Conservation (phyloP, 345 rosid species). For the Aquilaria sinensis region DNA sequence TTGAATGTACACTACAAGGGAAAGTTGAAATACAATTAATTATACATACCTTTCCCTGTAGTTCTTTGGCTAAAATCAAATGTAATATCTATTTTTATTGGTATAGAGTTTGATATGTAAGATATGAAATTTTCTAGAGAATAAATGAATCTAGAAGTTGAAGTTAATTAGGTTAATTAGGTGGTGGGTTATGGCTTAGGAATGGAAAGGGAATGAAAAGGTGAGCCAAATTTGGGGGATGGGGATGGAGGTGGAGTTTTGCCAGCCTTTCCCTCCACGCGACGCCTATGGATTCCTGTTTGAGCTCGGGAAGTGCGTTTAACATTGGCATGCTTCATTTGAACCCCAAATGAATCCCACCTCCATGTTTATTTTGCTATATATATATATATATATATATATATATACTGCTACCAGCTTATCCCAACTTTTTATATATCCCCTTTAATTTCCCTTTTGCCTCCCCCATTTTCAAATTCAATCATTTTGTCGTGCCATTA, state of each 20-base stretch:
- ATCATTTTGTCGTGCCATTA: not conserved
- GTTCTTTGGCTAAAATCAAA: no score
- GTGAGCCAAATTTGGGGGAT: conserved; percentile 5
- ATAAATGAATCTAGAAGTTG: not conserved
- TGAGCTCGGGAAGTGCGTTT: conserved; percentile 32
- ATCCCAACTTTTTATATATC: not conserved
- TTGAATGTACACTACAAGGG: no score
- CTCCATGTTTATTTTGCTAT: not conserved
- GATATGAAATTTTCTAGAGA: no score
- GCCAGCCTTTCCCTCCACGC: conserved; percentile 55
- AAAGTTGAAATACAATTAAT: no score
- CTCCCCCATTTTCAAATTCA: not conserved
- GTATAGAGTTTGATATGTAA: no score
- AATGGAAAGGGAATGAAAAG: conserved; percentile 8
- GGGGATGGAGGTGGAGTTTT: conserved; percentile 15
- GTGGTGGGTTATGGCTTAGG: not conserved
- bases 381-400: not conserved
- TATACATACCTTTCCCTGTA: no score
- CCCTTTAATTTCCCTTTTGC: not conserved
- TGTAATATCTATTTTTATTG: no score
- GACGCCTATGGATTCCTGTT: conserved; percentile 22
- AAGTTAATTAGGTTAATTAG: not conserved
- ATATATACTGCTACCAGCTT: not conserved
- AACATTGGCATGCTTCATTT: conserved; percentile 23
- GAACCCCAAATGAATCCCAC: conserved; percentile 12